Base-by-base conservation (phyloP, 192 early-diverging fungal genomes). In the Linnemannia hyalina region DNA sequence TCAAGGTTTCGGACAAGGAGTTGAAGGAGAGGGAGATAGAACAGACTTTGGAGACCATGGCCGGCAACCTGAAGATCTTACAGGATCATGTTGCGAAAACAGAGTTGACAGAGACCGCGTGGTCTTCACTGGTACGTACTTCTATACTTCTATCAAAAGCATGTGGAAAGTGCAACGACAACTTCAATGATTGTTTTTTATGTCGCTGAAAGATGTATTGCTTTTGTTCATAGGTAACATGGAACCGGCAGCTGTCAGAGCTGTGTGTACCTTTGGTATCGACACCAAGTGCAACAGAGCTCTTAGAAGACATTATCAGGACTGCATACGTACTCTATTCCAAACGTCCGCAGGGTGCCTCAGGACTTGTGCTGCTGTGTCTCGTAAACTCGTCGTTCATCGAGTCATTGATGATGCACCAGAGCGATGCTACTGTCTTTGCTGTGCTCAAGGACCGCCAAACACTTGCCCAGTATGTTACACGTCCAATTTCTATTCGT, bases 231-330 rank as follows among this genome's bases (percentile, higher is more conserved):
- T 29, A 82, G 75, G 36, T 68, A 22, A 16, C 55, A 49, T 83
- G 82, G 82, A 83, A 26, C n/a, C 36, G 23, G 16, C 76, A 83
- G 32, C 68, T 83, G 11, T 83, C 82, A 9, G 77, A 44, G 32
- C 23, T 83, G 20, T 83, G 73, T 44, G 63, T 77, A 29, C 78
- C 82, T 35, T 32, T 85, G 11, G 68, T 76, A 5, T 35, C 38
- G 11, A 38, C 63, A 11, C n/a, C 54, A 44, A 54, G 38, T 32
- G 57, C 74, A 70, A 10, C 29, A 0, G 18, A 18, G 18, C 60
- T 85, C 23, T 6, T 70, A 9, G 55, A 55, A 26, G 55, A 54
- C 5, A 72, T 80, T 1, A 49, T 85, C 44, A n/a, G 65, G 38
- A 23, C 70, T 6, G 63, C 82, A 3, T 75, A 79, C 29, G 3